phyloP scores from a whole-genome alignment of 345 rosid genomes.

The Eucalyptus tenuipes region DNA sequence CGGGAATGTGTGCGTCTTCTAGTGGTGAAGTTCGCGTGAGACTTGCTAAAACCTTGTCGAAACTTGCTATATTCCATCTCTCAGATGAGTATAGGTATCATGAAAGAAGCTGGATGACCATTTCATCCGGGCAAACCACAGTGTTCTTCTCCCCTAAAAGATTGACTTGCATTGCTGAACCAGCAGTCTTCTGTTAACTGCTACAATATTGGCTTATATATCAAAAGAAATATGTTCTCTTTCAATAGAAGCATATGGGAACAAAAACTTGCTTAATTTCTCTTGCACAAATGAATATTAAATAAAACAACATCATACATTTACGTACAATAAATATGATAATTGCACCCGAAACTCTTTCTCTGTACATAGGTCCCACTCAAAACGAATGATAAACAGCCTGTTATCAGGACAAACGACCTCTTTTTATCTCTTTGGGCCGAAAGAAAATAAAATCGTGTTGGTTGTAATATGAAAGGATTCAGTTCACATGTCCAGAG shows the following conservation, averaged over 20 bases:
- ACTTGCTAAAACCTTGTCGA: neutral
- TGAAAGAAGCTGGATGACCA: neutral
- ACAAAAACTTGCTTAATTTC: neutral
- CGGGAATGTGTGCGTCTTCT: neutral
- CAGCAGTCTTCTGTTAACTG: neutral
- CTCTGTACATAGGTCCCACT: neutral
- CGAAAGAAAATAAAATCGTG: neutral
- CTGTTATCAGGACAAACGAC: neutral
- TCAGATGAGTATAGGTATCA: neutral
- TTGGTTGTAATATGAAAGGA: neutral
- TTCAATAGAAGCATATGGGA: neutral
- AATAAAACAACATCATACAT: neutral
- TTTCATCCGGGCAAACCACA: neutral
- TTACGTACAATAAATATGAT: neutral
- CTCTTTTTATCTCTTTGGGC: neutral
- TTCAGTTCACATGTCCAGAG: conserved; percentile 30
- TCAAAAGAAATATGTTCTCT: neutral
- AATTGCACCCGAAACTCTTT: neutral
- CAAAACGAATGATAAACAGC: neutral
- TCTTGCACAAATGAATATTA: neutral
- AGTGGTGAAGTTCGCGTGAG: neutral
- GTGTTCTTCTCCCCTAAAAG: neutral
- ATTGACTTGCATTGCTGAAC: neutral
- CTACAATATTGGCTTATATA: neutral
- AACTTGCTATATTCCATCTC: neutral